Conservation (phyloP, 2,329 filamentous ascomycete species). For the Colletotrichum limetticola region DNA sequence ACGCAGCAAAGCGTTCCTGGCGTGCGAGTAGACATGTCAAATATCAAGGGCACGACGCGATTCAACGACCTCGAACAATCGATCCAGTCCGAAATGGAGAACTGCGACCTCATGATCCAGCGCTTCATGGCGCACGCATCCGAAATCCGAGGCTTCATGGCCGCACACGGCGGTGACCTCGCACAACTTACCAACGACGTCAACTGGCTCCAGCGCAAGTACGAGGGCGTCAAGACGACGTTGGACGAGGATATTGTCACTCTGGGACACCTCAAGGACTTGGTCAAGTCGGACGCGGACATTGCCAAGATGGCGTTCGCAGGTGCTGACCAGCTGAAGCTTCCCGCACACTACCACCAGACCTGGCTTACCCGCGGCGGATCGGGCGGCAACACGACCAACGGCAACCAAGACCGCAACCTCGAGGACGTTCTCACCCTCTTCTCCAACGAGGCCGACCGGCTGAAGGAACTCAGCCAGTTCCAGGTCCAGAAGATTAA, state of each 20-base stretch:
- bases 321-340: conserved; percentile 78
- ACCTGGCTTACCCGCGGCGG: conserved; percentile 54
- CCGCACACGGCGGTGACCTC: conserved; percentile 62
- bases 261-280: conserved; percentile 71
- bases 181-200: conserved; percentile 58
- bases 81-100: conserved; percentile 80
- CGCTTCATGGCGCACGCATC: conserved; percentile 82
- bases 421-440: conserved; percentile 34
- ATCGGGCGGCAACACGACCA: conserved; percentile 33
- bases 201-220: conserved; percentile 61
- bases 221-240: conserved; percentile 55
- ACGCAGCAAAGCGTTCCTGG: conserved; percentile 72
- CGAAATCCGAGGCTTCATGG: conserved; percentile 77
- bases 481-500: conserved; percentile 48
- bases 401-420: conserved; percentile 56
- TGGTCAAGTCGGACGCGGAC: conserved; percentile 70
- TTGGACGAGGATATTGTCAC: conserved; percentile 69
- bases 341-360: conserved; percentile 69
- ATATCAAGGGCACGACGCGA: conserved; percentile 86
- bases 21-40: conserved; percentile 81
- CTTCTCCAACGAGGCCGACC: conserved; percentile 36
- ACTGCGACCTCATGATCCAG: conserved; percentile 83
- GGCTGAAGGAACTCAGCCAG: conserved; percentile 50
- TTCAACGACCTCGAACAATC: conserved; percentile 90
- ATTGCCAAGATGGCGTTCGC: conserved; percentile 79